A percentile compares a stretch with the other conserved stretches of the same genome.
These are phyloP conservation scores for Cichorium intybus DNA, from an alignment of 140 eudicot genomes.

Conservation along the genomic window DNA sequence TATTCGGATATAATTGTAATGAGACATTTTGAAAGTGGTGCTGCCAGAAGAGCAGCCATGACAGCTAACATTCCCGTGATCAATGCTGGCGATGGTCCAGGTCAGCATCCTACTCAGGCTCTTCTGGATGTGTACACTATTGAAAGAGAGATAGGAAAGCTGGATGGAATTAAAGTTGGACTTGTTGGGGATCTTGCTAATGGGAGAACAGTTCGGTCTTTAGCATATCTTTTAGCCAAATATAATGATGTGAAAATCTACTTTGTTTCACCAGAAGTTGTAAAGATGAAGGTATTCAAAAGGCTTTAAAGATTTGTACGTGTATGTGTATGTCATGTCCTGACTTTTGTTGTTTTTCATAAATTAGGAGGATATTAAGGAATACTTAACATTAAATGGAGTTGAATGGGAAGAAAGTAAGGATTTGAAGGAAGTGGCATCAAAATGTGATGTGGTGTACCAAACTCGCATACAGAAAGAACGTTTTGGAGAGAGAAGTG, in stretches of 20 bases:
- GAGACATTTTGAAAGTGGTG: constrained; percentile 97
- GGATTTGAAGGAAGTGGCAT: constrained; percentile 86
- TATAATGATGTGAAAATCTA: constrained; percentile 76
- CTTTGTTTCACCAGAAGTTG: constrained; percentile 86
- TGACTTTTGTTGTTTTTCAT: neutral
- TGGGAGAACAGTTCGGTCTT: constrained; percentile 92
- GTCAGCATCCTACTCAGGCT: constrained; percentile 99
- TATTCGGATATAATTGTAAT: constrained; percentile 89
- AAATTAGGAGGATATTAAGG: constrained; percentile 85
- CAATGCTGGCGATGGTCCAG: constrained; percentile 99
- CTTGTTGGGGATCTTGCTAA: constrained; percentile 96
- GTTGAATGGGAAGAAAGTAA: constrained; percentile 92
- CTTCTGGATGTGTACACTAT: constrained; percentile 90
- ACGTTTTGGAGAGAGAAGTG: constrained; percentile 78
- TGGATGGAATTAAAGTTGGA: constrained; percentile 88
- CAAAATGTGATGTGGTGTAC: constrained; percentile 89
- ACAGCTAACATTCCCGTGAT: constrained; percentile 87
- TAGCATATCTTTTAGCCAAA: constrained; percentile 86
- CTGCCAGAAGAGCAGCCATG: constrained; percentile 90
- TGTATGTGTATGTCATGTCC: neutral
- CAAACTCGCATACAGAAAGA: constrained; percentile 94
- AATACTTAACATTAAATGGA: constrained; percentile 59
- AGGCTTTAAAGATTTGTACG: neutral
- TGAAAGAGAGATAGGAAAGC: constrained; percentile 82
- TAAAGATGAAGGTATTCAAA: constrained; percentile 80